Percentiles rank a stretch among this genome's conserved stretches.
phyloP scores from a whole-genome alignment of 352 stramenopile species.

The Phytopythium ostracodes region DNA sequence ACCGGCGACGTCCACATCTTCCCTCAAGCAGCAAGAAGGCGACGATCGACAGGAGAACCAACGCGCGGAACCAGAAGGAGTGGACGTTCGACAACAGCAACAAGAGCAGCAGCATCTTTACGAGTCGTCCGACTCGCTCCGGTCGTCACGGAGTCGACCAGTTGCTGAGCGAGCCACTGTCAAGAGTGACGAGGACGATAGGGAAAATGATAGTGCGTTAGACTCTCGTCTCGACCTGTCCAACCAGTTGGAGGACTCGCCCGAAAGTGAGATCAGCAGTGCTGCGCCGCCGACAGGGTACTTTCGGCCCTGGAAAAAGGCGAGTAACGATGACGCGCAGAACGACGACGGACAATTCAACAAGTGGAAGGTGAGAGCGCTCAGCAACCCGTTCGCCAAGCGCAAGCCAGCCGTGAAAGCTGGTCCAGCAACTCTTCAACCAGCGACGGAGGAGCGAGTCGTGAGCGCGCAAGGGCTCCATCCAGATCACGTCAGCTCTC shows the following conservation, averaged over 20 bases:
- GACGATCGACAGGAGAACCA: background rate
- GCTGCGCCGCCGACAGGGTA: slow-evolving; percentile 27
- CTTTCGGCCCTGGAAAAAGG: slow-evolving; percentile 58
- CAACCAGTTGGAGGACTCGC: slow-evolving; percentile 21
- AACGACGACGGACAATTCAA: slow-evolving; percentile 28
- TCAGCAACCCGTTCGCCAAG: slow-evolving; percentile 71
- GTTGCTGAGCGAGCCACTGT: background rate
- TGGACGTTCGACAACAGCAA: background rate
- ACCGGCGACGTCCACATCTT: background rate
- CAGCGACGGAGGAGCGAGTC: background rate
- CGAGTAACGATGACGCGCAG: slow-evolving; percentile 5
- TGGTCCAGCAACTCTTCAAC: background rate
- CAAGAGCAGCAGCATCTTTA: background rate
- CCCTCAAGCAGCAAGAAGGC: background rate
- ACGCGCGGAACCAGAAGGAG: background rate
- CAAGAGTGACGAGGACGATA: background rate
- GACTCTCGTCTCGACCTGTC: background rate
- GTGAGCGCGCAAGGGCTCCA: background rate
- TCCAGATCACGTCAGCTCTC: slow-evolving; percentile 1
- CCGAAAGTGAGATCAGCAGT: slow-evolving; percentile 4
- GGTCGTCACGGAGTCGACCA: background rate
- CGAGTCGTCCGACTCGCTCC: background rate
- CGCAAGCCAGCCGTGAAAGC: slow-evolving; percentile 16
- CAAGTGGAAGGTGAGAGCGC: slow-evolving; percentile 70
- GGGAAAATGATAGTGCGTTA: background rate